These are phyloP conservation scores for Cryphonectria parasitica DNA, from an alignment of 2,329 filamentous ascomycete species.

Conservation along the genomic window DNA sequence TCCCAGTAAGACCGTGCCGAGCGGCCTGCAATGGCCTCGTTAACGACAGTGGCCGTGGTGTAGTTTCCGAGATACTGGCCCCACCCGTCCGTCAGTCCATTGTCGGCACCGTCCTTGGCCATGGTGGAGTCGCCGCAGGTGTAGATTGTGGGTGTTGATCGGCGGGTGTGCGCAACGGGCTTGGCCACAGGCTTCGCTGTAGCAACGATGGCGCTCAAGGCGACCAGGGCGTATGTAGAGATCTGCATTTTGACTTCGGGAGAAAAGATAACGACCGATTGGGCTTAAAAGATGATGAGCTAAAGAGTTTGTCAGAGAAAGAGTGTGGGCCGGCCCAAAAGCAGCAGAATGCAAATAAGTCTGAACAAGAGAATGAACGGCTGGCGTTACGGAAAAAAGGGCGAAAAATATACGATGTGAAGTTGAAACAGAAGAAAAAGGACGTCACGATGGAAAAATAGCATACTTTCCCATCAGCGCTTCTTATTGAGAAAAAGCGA, in stretches of 20 bases:
- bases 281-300: neutral
- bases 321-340: conserved; percentile 23
- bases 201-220: conserved; percentile 25
- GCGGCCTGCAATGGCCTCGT: conserved; percentile 65
- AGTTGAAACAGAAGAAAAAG: neutral
- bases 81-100: conserved; percentile 54
- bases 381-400: conserved; percentile 5
- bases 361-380: conserved; percentile 6
- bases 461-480: neutral
- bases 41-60: conserved; percentile 53
- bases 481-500: neutral
- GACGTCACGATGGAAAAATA: neutral
- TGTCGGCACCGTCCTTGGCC: conserved; percentile 47
- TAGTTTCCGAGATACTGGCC: conserved; percentile 60
- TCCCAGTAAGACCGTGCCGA: conserved; percentile 65
- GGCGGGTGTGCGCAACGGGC: conserved; percentile 29
- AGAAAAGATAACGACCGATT: neutral
- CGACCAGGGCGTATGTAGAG: conserved; percentile 17
- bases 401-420: neutral
- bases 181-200: conserved; percentile 30
- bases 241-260: conserved; percentile 25
- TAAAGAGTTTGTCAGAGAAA: neutral
- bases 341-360: neutral
- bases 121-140: conserved; percentile 61
- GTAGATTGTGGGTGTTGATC: conserved; percentile 47